These are phyloP conservation scores for Penicillium sp. DNA, from an alignment of 2,329 filamentous ascomycete genomes.

Conservation along the genomic window DNA sequence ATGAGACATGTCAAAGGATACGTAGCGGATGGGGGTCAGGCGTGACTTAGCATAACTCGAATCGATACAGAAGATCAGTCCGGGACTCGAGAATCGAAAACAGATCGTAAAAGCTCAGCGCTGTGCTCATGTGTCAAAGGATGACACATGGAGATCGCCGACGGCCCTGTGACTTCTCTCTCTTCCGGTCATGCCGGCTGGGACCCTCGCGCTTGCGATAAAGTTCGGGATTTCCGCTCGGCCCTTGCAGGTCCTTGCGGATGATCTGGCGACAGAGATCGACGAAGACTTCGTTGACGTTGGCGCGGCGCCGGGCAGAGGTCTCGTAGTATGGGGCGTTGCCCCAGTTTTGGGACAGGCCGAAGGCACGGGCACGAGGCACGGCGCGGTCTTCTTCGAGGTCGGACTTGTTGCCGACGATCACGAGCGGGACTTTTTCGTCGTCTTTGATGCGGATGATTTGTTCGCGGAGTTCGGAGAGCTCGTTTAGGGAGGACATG, in stretches of 20 bases:
- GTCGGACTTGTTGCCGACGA: conserved; percentile 90
- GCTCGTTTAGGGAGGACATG: conserved; percentile 76
- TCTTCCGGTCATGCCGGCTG: conserved; percentile 39
- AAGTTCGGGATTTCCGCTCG: conserved; percentile 32
- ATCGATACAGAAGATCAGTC: conserved; percentile 17
- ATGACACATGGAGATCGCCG: conserved; percentile 42
- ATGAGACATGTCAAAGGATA: conserved; percentile 30
- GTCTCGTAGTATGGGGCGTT: conserved; percentile 89
- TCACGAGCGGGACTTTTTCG: conserved; percentile 80
- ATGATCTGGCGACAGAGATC: conserved; percentile 84
- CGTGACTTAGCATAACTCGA: conserved; percentile 23
- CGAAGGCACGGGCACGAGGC: conserved; percentile 75
- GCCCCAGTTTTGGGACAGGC: conserved; percentile 83
- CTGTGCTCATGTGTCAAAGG: conserved; percentile 29
- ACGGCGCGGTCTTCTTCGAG: conserved; percentile 83
- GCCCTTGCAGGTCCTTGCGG: conserved; percentile 60
- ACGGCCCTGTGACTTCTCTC: conserved; percentile 36
- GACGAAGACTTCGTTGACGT: conserved; percentile 87
- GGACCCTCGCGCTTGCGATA: conserved; percentile 40
- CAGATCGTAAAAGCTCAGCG: conserved; percentile 9
- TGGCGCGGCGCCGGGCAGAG: conserved; percentile 77
- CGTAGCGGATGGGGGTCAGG: conserved; percentile 26
- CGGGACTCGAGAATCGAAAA: neutral
- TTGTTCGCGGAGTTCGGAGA: conserved; percentile 79
- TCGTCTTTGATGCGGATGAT: conserved; percentile 91